Evolutionary conservation across 495 filamentous ascomycete species (phyloP), one percentile per base, ranked within the genome.

Genomic region (Aspergillus wentii): DNA sequence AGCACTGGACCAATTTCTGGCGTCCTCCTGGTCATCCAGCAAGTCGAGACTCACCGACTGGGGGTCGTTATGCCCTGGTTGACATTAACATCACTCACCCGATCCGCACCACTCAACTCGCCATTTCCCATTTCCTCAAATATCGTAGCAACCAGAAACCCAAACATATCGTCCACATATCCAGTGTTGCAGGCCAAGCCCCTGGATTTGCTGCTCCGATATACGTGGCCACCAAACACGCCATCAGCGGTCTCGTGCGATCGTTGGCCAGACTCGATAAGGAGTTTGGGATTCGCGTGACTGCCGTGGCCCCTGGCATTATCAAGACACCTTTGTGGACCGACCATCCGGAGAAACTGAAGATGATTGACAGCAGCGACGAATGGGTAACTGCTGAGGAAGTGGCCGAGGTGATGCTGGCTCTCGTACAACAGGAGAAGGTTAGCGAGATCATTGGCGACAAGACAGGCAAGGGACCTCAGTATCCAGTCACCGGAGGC

Each of bases 51-150:
- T 29, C 60, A 2, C 55, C 49, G 3, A 42, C 56, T 17, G 49
- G 64, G 1, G 66, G 69, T 35, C 61, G 67, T 36, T 85, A 84
- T 49, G 71, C 71, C 14, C 43, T 62, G 39, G 23, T 86, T 22
- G 79, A 84, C 51, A 80, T 86, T 62, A 83, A 83, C 54, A 33
- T 85, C 43, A 82, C 76, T 5, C 82, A 85, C 53, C 82, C 82
- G 0, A 83, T 85, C 53, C 79, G 80, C 36, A 64, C 68, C 5
- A 80, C 78, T 9, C 82, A 85, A 48, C 60, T 85, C 8, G 82
- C 79, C 10, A 74, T 86, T 32, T 63, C 72, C 8, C 62, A 77
- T 44, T 83, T 80, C 62, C 49, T 64, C 5, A 54, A 52, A 9
- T 34, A 53, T 13, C 54, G 51, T 9, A 49, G 51, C 16, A 61